Evolutionary conservation across 2,329 filamentous ascomycete species (phyloP).

Genomic region (Diplodia mutila): DNA sequence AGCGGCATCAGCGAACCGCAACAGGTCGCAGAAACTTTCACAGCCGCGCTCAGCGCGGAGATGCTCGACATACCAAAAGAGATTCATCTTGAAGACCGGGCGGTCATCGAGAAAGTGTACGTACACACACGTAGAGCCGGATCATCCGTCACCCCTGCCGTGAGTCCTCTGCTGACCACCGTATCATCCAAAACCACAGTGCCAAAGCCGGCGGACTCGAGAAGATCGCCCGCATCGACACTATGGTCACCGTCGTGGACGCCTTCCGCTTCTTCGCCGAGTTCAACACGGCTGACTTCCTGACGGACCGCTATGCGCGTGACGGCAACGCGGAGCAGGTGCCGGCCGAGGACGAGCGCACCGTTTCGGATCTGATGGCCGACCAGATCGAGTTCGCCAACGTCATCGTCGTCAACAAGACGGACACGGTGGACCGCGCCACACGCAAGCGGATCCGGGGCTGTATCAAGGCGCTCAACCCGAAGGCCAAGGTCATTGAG

Average conservation of each 20-base stretch:
- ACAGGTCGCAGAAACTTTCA: slow-evolving; percentile 75
- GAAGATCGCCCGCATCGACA: slow-evolving; percentile 68
- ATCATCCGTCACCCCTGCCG: background rate
- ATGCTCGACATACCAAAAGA: slow-evolving; percentile 53
- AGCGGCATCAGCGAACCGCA: slow-evolving; percentile 73
- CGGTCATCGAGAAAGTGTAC: slow-evolving; percentile 53
- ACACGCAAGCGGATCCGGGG: slow-evolving; percentile 55
- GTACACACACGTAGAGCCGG: slow-evolving; percentile 23
- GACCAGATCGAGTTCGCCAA: slow-evolving; percentile 80
- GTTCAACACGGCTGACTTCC: slow-evolving; percentile 70
- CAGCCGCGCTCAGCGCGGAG: slow-evolving; percentile 52
- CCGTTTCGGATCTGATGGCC: slow-evolving; percentile 74
- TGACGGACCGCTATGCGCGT: slow-evolving; percentile 63
- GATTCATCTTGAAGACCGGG: slow-evolving; percentile 49
- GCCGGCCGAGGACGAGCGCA: slow-evolving; percentile 70
- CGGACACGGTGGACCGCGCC: slow-evolving; percentile 60
- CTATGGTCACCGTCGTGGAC: slow-evolving; percentile 73
- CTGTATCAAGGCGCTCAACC: slow-evolving; percentile 66
- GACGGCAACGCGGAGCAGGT: slow-evolving; percentile 55
- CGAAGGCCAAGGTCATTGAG: slow-evolving; percentile 66
- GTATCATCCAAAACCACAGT: slow-evolving; percentile 32
- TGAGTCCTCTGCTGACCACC: background rate
- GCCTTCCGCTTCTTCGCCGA: slow-evolving; percentile 73
- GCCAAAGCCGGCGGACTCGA: slow-evolving; percentile 66
- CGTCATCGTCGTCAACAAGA: slow-evolving; percentile 72